A percentile compares a stretch with the other conserved stretches of the same genome.
Conservation (phyloP, 1,284 basidiomycete genomes). For the Singerocomus inundabilis region DNA sequence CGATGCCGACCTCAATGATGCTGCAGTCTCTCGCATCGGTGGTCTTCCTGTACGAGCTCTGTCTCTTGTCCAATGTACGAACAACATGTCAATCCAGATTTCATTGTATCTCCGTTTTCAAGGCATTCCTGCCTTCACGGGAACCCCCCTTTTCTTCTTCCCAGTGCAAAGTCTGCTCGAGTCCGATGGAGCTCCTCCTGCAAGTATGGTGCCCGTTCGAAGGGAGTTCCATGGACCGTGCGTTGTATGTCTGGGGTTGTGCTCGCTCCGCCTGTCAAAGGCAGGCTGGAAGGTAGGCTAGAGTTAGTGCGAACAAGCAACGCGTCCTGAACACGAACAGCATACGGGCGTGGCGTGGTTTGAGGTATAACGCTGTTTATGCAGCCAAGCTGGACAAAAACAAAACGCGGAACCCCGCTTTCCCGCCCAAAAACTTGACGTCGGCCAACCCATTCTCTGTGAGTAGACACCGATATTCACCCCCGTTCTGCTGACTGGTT, state of each 20-base stretch:
- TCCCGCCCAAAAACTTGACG: constrained; percentile 36
- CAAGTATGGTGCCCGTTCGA: constrained; percentile 88
- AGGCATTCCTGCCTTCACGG: constrained; percentile 55
- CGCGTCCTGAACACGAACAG: constrained; percentile 38
- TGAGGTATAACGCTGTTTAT: constrained; percentile 69
- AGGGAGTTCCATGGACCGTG: constrained; percentile 75
- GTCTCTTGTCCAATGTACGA: constrained; percentile 41
- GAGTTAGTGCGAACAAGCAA: constrained; percentile 6
- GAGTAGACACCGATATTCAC: constrained; percentile 19
- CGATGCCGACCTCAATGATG: constrained; percentile 60
- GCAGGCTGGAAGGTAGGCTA: constrained; percentile 67
- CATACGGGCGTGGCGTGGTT: constrained; percentile 73
- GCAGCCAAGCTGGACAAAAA: constrained; percentile 64
- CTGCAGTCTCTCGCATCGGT: constrained; percentile 80
- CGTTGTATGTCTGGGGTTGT: constrained; percentile 80
- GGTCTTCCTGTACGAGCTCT: constrained; percentile 76
- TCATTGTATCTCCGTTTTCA: constrained; percentile 36
- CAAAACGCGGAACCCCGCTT: constrained; percentile 28
- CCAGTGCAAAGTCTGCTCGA: constrained; percentile 65
- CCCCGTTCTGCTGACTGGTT: background rate
- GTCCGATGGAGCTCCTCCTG: constrained; percentile 73
- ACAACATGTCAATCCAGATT: constrained; percentile 28
- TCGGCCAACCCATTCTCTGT: constrained; percentile 72
- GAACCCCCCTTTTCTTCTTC: constrained; percentile 57
- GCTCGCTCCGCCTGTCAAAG: constrained; percentile 64